Evolutionary conservation across 148 eudicot genomes (phyloP).

Genomic region (Talinum fruticosum): DNA sequence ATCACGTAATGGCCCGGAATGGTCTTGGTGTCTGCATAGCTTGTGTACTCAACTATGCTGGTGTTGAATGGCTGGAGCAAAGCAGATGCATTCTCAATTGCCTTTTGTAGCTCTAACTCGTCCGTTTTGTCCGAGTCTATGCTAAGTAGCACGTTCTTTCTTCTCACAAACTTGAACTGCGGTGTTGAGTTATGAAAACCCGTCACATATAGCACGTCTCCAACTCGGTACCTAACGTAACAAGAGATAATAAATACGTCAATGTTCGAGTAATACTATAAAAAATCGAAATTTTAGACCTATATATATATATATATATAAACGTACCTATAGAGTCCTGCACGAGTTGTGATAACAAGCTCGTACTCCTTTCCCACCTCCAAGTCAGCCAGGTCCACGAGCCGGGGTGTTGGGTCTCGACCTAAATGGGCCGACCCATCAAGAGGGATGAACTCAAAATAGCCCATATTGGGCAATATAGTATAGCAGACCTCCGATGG

Average conservation of each 20-base stretch:
- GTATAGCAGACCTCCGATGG: conserved; percentile 76
- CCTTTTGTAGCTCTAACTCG: conserved; percentile 53
- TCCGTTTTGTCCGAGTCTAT: conserved; percentile 61
- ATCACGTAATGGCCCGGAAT: conserved; percentile 62
- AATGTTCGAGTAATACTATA: background rate
- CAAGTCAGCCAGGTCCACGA: conserved; percentile 55
- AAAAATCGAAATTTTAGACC: background rate
- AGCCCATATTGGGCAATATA: conserved; percentile 80
- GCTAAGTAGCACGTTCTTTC: conserved; percentile 65
- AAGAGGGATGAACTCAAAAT: conserved; percentile 78
- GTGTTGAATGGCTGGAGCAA: conserved; percentile 30
- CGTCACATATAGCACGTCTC: conserved; percentile 66
- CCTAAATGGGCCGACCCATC: conserved; percentile 12
- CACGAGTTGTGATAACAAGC: conserved; percentile 64
- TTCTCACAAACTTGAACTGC: conserved; percentile 61
- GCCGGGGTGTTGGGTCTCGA: conserved; percentile 29
- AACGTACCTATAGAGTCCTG: conserved; percentile 55
- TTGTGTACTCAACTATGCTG: conserved; percentile 53
- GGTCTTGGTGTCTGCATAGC: conserved; percentile 46
- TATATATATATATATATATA: background rate
- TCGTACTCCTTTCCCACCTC: conserved; percentile 71
- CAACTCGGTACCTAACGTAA: conserved; percentile 52
- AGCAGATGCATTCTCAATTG: conserved; percentile 37
- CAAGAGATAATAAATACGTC: background rate
- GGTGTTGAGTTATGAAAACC: conserved; percentile 76